Base-by-base conservation (phyloP, 169 alveolate species). In the Plasmodium gaboni region DNA sequence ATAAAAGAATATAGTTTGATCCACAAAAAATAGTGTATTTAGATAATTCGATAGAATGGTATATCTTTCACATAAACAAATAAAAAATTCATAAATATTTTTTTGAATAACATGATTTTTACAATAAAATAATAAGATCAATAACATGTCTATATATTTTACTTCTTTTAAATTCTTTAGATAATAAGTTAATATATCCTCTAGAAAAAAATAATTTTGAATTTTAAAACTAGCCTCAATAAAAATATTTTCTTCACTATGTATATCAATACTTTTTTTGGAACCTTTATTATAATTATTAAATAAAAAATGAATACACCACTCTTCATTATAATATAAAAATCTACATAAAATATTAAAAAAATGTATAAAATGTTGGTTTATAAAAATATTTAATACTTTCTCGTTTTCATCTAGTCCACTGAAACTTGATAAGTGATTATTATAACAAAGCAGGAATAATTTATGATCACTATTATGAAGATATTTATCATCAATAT, bases 271-370 rank as follows among this genome's bases (percentile, higher is more conserved):
- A 32, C 32, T 44, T 13, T 44, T 55, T 3, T 19, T 28, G 15
- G n/a, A 53, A 24, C 24, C 32, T 53, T 32, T 32, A 65, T 7
- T 61, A 61, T 17, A 78, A 26, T 26, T 7, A 59, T n/a, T 78
- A 22, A 38, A 19, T 1, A 78, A 22, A 59, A 78, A 67, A 32
- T 44, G 15, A 28, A 32, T 19, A 24, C 78, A 64, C 26, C 19
- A 57, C 4, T 57, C 50, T 42, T 78, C 89, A 78, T 78, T 70
- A n/a, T 78, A 48, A 59, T 28, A 57, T 28, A 78, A 15, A 64
- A 78, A 78, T 42, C 67, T 78, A 15, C 89, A 78, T 24, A 74
- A 78, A 42, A 78, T 64, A 10, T 67, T 78, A 26, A 78, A 70
- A 44, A 78, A 46, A n/a, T 57, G 42, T 48, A 50, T 59, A 63